phyloP scores from a whole-genome alignment of 768 basidiomycete species.

The Scleroderma citrinum region DNA sequence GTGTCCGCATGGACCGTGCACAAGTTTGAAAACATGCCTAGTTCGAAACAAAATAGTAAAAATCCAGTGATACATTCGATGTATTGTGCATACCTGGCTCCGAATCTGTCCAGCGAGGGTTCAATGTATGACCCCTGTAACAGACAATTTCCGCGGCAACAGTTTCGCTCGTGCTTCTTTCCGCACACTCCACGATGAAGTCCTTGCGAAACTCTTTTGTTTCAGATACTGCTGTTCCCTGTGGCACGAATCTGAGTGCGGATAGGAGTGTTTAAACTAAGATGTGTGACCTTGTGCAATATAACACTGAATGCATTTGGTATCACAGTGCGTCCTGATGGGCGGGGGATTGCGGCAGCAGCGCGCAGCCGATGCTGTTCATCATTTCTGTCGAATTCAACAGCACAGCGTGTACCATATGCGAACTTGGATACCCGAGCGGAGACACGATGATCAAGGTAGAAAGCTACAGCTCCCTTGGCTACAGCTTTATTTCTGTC shows the following conservation, averaged over 20 bases:
- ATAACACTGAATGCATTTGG: constrained; percentile 29
- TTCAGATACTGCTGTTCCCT: constrained; percentile 27
- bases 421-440: constrained; percentile 34
- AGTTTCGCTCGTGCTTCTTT: constrained; percentile 21
- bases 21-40: constrained; percentile 24
- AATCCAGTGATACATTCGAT: neutral
- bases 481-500: constrained; percentile 43
- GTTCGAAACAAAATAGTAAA: neutral
- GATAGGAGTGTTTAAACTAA: neutral
- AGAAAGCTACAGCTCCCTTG: constrained; percentile 39
- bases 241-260: neutral
- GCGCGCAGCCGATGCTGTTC: constrained; percentile 26
- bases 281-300: constrained; percentile 19
- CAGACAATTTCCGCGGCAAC: constrained; percentile 28
- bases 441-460: constrained; percentile 37
- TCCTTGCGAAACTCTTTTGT: constrained; percentile 28
- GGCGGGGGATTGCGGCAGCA: constrained; percentile 22
- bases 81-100: constrained; percentile 18
- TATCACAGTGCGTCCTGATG: constrained; percentile 27
- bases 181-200: constrained; percentile 25
- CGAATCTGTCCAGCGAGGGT: constrained; percentile 26
- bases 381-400: constrained; percentile 25
- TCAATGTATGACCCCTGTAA: constrained; percentile 18
- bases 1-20: constrained; percentile 21
- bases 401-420: constrained; percentile 32